Evolutionary conservation across 2,329 filamentous ascomycete species (phyloP), one percentile per base, ranked within the genome.

Genomic region (Cryphonectria japonica): DNA sequence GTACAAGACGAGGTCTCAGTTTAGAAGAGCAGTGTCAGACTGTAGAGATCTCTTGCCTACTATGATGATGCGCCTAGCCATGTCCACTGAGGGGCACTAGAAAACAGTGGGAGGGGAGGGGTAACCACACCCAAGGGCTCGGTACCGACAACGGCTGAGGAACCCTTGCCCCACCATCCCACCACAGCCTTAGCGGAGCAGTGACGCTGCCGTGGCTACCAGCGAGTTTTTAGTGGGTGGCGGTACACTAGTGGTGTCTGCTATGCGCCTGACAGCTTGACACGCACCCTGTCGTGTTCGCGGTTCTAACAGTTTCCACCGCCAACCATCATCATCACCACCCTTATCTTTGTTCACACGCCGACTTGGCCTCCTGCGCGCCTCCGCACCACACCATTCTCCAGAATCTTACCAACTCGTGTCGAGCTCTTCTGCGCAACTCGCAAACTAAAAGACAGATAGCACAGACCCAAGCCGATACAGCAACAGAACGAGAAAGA

Each of bases 271-370:
- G 43, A 19, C 43, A 46, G 43, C 63, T 66, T 19, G 16, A 50
- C 41, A 34, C 39, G 26, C 26, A 59, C 57, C 16, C 26, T 60
- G 67, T 63, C 65, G 72, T 76, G 74, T 73, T 71, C 73, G 74
- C 50, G 73, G 64, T 77, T 77, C 76, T n/a, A 76, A 71, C 26
- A 50, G 75, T 69, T 77, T 77, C 76, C 69, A 75, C 50, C 41
- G 26, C 19, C 41, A 13, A 52, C 43, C 41, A 66, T n/a, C 63
- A 26, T 34, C 63, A 46, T 6, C 16, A 50, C 46, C 46, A n/a
- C 46, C 19, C 46, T n/a, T 11, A 46, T 46, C 9, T 41, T 19
- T 14, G 52, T 66, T 29, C 46, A 66, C 43, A 22, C 41, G 26
- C n/a, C 22, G 29, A 50, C 26, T 6, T 13, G 41, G 2, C 39